phyloP scores from a whole-genome alignment of 225 moss, liverwort and hornwort genomes.

The Pseudisothecium myosuroides region DNA sequence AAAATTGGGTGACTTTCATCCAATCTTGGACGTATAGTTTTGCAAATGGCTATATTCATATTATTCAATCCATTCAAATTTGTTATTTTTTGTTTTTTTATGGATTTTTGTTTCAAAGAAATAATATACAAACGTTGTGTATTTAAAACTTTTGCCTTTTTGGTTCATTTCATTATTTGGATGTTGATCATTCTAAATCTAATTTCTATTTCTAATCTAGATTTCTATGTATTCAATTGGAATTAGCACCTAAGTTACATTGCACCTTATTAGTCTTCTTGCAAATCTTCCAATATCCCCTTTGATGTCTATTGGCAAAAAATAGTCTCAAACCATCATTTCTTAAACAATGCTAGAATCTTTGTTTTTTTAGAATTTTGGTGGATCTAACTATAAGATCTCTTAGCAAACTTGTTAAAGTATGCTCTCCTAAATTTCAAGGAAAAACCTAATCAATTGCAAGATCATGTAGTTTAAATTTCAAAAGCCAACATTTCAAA shows the following conservation, averaged over 20 bases:
- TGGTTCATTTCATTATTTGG: background rate
- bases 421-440: background rate
- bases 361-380: background rate
- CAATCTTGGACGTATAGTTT: background rate
- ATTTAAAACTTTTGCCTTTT: background rate
- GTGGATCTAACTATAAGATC: background rate
- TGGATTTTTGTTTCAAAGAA: background rate
- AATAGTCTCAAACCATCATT: background rate
- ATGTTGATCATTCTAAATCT: background rate
- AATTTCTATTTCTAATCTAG: background rate
- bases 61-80: background rate
- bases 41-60: background rate
- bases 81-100: background rate
- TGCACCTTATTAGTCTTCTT: background rate
- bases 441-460: background rate
- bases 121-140: background rate
- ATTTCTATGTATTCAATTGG: background rate
- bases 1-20: background rate
- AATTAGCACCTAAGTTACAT: background rate
- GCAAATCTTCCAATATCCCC: fast-evolving
- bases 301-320: background rate
- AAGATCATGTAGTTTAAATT: background rate
- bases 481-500: too few species aligned
- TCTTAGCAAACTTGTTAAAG: background rate
- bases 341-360: background rate